Conservation (phyloP, 2,329 filamentous ascomycete species). For the Lasiodiplodia theobromae region DNA sequence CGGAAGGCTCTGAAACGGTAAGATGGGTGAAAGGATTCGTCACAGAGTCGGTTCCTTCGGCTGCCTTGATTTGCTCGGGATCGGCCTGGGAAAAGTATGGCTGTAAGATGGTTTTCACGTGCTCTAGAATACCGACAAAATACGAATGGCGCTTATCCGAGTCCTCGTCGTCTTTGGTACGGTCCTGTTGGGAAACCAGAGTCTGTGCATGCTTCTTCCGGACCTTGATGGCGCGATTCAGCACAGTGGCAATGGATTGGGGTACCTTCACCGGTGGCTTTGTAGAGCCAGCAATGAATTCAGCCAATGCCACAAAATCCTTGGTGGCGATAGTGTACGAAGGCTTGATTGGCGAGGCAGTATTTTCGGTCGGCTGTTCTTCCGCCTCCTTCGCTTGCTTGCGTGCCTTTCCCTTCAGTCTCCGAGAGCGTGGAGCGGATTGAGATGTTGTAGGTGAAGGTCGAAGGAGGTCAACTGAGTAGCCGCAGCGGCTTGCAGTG, state of each 20-base stretch:
- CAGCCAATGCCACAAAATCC: constrained; percentile 50
- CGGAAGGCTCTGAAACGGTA: constrained; percentile 48
- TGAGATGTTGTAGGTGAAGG: neutral
- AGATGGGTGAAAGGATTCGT: constrained; percentile 47
- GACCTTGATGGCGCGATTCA: constrained; percentile 49
- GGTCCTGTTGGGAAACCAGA: constrained; percentile 35
- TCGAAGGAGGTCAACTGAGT: constrained; percentile 33
- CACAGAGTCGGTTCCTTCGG: constrained; percentile 16
- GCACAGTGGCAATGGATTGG: constrained; percentile 38
- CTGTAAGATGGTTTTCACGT: constrained; percentile 43
- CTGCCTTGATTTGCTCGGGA: neutral
- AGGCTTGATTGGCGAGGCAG: constrained; percentile 15
- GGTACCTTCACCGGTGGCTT: constrained; percentile 42
- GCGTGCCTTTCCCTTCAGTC: constrained; percentile 41
- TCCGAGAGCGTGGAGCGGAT: neutral
- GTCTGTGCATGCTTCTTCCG: constrained; percentile 34
- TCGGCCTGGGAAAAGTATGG: constrained; percentile 28
- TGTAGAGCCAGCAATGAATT: constrained; percentile 42
- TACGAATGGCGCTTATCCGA: constrained; percentile 42
- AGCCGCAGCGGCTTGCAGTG: constrained; percentile 49
- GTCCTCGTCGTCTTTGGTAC: constrained; percentile 31
- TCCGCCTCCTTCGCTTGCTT: constrained; percentile 34
- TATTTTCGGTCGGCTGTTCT: neutral
- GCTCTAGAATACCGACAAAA: constrained; percentile 47
- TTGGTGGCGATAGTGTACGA: constrained; percentile 48